Base-by-base conservation (phyloP, 176 grass and related monocot species). In the Rhynchospora breviuscula region DNA sequence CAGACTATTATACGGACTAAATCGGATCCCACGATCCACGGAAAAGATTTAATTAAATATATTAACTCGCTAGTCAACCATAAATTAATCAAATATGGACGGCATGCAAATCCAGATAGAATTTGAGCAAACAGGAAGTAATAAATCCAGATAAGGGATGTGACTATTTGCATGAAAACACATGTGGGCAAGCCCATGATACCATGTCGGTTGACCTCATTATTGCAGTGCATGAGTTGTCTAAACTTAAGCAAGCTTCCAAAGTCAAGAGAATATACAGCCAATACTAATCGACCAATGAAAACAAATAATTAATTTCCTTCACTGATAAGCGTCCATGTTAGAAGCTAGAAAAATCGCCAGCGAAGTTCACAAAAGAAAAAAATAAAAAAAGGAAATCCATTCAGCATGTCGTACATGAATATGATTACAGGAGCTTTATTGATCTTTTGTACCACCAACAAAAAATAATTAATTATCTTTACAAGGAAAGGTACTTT, bases 241-340 rank as follows among this genome's bases (percentile, higher is more conserved):
- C 62, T 82, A 82, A 68, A 67, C 45, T 82, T 82, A 3, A 22
- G 59, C 45, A 33, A 67, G 21, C 62, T 82, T 82, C 80, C 80
- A 67, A 82, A 82, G 79, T 82, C 79, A 67, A 82, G 59, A 82
- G 33, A 82, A 82, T 82, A 82, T 60, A 44, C 61, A 49, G 46
- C 80, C 61, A 47, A 46, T 65, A 82, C 5, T 53, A 82, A 82
- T 82, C 63, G 67, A 82, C 62, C 63, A 82, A 43, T 51, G 43
- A 4, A 40, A 64, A 48, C 80, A 44, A 53, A 82, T 9, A 47
- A 67, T 54, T 68, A 48, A 82, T 67, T 82, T 53, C 11, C 62
- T 82, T 54, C n/a, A 53, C 63, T 4, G 7, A 67, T 49, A 67
- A 82, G 59, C 21, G 17, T 62, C 29, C 58, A 63, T 59, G 29